Conservation (phyloP, 1,284 basidiomycete genomes). For the Takashimella tepidaria region DNA sequence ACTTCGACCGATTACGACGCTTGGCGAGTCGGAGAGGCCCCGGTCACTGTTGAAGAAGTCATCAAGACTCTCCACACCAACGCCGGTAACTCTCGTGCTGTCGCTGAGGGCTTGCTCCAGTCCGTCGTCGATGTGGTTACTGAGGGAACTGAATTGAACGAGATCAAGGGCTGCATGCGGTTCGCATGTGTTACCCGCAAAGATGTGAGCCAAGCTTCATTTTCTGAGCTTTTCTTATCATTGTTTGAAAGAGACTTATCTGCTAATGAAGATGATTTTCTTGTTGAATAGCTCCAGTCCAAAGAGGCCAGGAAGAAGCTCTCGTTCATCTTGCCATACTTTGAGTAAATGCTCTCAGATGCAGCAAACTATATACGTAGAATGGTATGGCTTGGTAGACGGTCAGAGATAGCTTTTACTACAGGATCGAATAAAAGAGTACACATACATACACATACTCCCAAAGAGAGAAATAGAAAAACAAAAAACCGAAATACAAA, state of each 20-base stretch:
- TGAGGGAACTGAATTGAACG: conserved; percentile 55
- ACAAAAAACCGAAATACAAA: too few species aligned
- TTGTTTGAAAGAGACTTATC: too few species aligned
- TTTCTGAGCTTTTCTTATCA: too few species aligned
- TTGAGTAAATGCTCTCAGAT: conserved; percentile 18
- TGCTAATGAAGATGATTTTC: conserved; percentile 6
- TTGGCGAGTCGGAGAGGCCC: conserved; percentile 71
- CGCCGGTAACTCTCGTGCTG: conserved; percentile 68
- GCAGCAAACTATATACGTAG: too few species aligned
- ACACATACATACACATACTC: too few species aligned
- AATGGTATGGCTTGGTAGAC: too few species aligned
- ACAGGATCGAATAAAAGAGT: too few species aligned
- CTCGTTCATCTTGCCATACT: conserved; percentile 67
- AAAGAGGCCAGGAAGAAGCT: conserved; percentile 67
- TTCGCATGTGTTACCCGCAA: conserved; percentile 76
- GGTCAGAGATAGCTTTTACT: too few species aligned
- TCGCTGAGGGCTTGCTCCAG: conserved; percentile 68
- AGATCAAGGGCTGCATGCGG: conserved; percentile 73
- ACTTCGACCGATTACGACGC: conserved; percentile 89
- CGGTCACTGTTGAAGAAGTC: conserved; percentile 78
- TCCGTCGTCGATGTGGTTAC: conserved; percentile 62
- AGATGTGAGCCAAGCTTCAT: conserved; percentile 35
- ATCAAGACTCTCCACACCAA: conserved; percentile 81
- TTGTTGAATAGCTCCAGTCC: conserved; percentile 52
- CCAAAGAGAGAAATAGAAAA: too few species aligned